phyloP scores from a whole-genome alignment of 176 grass and related monocot genomes.

The Carex scoparia region DNA sequence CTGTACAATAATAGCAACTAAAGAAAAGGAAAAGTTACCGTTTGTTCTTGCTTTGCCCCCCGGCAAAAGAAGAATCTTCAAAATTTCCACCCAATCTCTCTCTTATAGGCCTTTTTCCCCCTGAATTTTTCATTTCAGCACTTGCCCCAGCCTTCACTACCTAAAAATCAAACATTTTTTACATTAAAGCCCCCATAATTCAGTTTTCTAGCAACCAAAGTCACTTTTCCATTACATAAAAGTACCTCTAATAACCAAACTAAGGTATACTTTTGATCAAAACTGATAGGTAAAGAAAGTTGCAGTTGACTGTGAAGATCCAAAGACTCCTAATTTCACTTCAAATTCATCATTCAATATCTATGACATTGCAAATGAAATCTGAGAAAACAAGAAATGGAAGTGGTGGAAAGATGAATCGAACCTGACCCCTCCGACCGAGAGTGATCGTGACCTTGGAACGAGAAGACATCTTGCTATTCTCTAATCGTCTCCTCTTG shows the following conservation, averaged over 20 bases:
- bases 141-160: neutral
- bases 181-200: neutral
- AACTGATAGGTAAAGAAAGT: neutral
- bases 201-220: neutral
- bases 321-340: too few relatives aligned
- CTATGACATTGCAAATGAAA: neutral
- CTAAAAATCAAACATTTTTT: neutral
- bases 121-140: slow-evolving; percentile 5
- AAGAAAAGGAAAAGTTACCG: neutral
- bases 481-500: neutral
- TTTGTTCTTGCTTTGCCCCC: neutral
- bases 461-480: neutral
- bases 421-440: slow-evolving; percentile 21
- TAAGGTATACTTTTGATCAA: neutral
- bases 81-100: slow-evolving; percentile 16
- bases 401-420: neutral
- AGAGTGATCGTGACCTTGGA: slow-evolving; percentile 27
- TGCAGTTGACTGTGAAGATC: neutral
- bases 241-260: neutral
- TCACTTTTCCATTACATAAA: neutral
- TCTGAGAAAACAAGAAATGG: neutral
- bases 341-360: neutral
- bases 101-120: slow-evolving; percentile 9
- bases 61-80: neutral
- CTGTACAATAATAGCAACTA: neutral